Evolutionary conservation across 768 basidiomycete species (phyloP).

Genomic region (Phylloporus sp.): DNA sequence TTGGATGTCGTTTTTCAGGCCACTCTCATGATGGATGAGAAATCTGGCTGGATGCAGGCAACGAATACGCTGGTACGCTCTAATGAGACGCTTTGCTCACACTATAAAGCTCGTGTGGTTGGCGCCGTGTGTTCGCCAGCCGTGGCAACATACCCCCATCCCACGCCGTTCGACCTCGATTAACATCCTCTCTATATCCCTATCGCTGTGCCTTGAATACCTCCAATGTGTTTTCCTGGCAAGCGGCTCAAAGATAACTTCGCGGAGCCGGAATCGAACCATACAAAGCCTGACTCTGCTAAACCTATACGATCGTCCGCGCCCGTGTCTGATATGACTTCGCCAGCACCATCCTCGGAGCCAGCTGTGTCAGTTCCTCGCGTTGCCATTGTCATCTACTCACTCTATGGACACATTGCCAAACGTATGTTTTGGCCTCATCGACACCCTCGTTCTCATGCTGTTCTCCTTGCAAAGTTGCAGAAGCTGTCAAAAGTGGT

Average conservation of each 20-base stretch:
- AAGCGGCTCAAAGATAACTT: slow-evolving; percentile 36
- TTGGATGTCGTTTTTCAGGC: background rate
- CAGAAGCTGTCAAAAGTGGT: slow-evolving; percentile 37
- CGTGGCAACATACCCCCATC: slow-evolving; percentile 12
- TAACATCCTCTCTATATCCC: background rate
- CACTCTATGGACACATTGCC: slow-evolving; percentile 48
- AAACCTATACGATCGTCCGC: slow-evolving; percentile 3
- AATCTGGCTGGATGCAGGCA: background rate
- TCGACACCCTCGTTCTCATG: background rate
- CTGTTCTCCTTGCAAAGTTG: slow-evolving; percentile 16
- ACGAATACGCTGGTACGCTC: background rate
- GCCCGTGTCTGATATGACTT: slow-evolving; percentile 1
- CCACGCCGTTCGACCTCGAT: slow-evolving; percentile 17
- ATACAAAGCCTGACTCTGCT: slow-evolving; percentile 9
- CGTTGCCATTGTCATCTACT: slow-evolving; percentile 47
- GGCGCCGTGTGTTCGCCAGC: slow-evolving; percentile 6
- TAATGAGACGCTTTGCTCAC: background rate
- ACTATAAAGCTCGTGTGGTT: slow-evolving; percentile 16
- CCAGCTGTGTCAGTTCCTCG: slow-evolving; percentile 27
- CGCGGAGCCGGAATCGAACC: slow-evolving; percentile 19
- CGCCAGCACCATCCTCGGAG: background rate
- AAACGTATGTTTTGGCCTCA: slow-evolving; percentile 33
- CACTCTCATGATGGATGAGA: slow-evolving; percentile 9
- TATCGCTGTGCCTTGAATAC: slow-evolving; percentile 1
- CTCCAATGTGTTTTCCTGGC: slow-evolving; percentile 38